Base-by-base conservation (phyloP, 352 stramenopile genomes). In the Phytopythium sindhum region DNA sequence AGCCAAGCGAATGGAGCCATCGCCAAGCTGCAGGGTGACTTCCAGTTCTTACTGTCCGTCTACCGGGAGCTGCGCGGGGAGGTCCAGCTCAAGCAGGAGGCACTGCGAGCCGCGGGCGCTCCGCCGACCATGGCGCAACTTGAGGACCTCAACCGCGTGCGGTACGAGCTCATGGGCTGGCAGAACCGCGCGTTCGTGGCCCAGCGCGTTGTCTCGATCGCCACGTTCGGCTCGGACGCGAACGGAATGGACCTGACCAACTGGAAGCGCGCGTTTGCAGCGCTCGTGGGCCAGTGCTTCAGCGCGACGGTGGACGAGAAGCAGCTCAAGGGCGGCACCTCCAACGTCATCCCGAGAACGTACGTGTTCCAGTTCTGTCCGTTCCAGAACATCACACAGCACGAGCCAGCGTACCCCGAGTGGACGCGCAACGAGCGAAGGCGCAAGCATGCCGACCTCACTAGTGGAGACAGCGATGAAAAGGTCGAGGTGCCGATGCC, bases 361-460 rank as follows among this genome's bases (percentile, higher is more conserved):
- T 88, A 88, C 66, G 68, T 76, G 19, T 84, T 91, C 60, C 69
- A 78, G 15, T 63, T 91, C 52, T 93, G 84, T 61, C 86, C 86
- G 31, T 95, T 95, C 67, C 80, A 91, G 63, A 95, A 95, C 68
- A 44, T 91, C 55, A 89, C 86, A 19, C 84, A 93, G 72, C 82
- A 69, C 24, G 86, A 94, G 51, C 80, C 84, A 28, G 61, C 26
- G 17, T 93, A 93, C 61, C 61, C 67, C 0, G 45, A 60, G 54
- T 92, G 86, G 86, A 67, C 74, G 15, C 70, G 68, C 17, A 74
- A 66, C 7, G 83, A 92, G 66, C 81, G 70, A 10, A 58, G 69
- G 55, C 70, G 73, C 28, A 88, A 86, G 52, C 45, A 47, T n/a
- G 69, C 62, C 51, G 60, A 42, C 52, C 14, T 17, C 1, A 41